Percentiles rank a stretch among this genome's conserved stretches.
These are phyloP conservation scores for Nothophaeocryptopus gaeumannii DNA, from an alignment of 2,329 filamentous ascomycete species.

Conservation along the genomic window DNA sequence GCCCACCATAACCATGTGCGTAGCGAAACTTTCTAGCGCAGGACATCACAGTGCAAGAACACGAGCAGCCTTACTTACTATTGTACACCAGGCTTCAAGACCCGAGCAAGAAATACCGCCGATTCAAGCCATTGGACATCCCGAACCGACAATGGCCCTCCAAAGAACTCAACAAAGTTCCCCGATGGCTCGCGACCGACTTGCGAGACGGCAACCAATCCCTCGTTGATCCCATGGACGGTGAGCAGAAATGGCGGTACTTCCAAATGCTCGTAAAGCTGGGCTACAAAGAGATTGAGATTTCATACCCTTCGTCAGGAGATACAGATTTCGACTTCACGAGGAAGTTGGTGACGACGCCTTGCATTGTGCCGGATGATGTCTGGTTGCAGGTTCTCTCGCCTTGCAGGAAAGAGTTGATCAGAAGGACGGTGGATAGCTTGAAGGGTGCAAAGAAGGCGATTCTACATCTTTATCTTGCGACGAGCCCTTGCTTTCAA, in stretches of 20 bases:
- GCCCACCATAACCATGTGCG: slow-evolving; percentile 13
- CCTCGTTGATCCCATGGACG: slow-evolving; percentile 90
- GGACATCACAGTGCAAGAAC: background rate
- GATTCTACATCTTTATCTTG: slow-evolving; percentile 92
- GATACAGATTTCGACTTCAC: slow-evolving; percentile 97
- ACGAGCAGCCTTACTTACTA: slow-evolving; percentile 3
- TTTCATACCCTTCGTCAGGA: slow-evolving; percentile 91
- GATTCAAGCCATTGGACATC: slow-evolving; percentile 64
- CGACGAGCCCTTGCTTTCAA: slow-evolving; percentile 93
- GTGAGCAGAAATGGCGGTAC: slow-evolving; percentile 90
- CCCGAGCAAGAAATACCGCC: slow-evolving; percentile 62
- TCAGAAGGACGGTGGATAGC: slow-evolving; percentile 83
- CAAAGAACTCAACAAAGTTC: slow-evolving; percentile 77
- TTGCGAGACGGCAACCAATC: slow-evolving; percentile 92
- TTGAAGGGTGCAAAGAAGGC: slow-evolving; percentile 88
- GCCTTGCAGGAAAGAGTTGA: slow-evolving; percentile 87
- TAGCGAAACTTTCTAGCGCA: background rate
- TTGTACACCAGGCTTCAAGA: slow-evolving; percentile 53
- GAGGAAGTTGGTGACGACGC: slow-evolving; percentile 77
- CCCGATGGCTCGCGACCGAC: slow-evolving; percentile 86
- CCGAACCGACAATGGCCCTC: slow-evolving; percentile 78
- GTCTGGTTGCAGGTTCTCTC: slow-evolving; percentile 90
- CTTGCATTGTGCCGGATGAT: slow-evolving; percentile 79
- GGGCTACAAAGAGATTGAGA: slow-evolving; percentile 97
- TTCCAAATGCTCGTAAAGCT: slow-evolving; percentile 91